phyloP scores from a whole-genome alignment of 495 filamentous ascomycete genomes.

The Podospora pseudocomata region DNA sequence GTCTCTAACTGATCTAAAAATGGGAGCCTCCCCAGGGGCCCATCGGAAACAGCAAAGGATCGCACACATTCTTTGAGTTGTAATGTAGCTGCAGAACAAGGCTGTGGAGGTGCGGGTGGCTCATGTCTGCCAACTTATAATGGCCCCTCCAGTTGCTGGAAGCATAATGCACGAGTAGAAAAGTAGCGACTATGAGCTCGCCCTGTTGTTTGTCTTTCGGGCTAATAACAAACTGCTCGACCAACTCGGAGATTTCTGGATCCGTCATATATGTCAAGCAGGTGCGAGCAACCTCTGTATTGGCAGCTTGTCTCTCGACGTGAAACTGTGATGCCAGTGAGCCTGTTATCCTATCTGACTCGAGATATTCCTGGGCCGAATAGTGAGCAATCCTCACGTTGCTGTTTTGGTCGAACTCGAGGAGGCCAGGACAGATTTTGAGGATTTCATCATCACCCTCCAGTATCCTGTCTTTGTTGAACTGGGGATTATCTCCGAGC shows the following conservation, averaged over 20 bases:
- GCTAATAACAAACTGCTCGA: too few species aligned
- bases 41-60: too few species aligned
- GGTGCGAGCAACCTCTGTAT: slow-evolving; percentile 3
- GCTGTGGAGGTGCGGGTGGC: too few species aligned
- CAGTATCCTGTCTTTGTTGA: slow-evolving; percentile 11
- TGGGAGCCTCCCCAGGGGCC: too few species aligned
- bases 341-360: neutral
- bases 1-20: too few species aligned
- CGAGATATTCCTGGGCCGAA: slow-evolving; percentile 12
- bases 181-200: too few species aligned
- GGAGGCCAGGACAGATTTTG: slow-evolving; percentile 9
- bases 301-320: neutral
- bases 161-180: neutral
- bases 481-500: slow-evolving; percentile 3
- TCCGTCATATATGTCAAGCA: slow-evolving; percentile 8
- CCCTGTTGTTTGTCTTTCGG: neutral
- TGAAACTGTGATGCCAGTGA: neutral
- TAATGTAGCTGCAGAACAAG: too few species aligned
- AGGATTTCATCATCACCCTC: slow-evolving; percentile 6
- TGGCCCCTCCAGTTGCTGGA: neutral
- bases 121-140: too few species aligned
- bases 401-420: neutral
- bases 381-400: slow-evolving; percentile 11
- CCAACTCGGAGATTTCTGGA: neutral
- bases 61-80: too few species aligned